Evolutionary conservation across 257 asterid genomes (phyloP).

Genomic region (Ilex asprella): DNA sequence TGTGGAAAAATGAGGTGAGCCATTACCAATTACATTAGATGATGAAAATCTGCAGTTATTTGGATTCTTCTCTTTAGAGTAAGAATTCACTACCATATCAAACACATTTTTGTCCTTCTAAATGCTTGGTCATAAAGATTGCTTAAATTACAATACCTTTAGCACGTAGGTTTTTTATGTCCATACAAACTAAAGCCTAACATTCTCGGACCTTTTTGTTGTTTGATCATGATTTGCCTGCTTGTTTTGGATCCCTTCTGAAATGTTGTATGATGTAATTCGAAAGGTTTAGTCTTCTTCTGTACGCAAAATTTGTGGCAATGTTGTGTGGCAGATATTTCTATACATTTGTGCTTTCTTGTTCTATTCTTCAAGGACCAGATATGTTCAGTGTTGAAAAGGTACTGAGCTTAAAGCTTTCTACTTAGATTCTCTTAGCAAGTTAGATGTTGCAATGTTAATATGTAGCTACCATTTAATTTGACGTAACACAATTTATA

Average conservation of each 20-base stretch:
- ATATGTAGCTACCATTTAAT: too few relatives aligned
- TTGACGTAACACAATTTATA: too few relatives aligned
- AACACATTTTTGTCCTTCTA: neutral
- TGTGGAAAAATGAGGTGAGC: conserved; percentile 17
- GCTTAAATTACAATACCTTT: neutral
- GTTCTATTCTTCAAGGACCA: too few relatives aligned
- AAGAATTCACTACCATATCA: conserved; percentile 6
- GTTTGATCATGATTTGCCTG: neutral
- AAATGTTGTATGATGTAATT: too few relatives aligned
- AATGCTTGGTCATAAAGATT: neutral
- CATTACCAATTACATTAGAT: conserved; percentile 18
- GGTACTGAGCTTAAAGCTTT: too few relatives aligned
- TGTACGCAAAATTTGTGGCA: neutral
- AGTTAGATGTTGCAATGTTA: too few relatives aligned
- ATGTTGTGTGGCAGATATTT: neutral
- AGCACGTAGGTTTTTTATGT: neutral
- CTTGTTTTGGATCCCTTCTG: neutral
- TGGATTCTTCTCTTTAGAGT: conserved; percentile 28
- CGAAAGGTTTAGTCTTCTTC: neutral
- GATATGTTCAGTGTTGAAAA: too few relatives aligned
- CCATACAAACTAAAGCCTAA: neutral
- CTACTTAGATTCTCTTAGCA: too few relatives aligned
- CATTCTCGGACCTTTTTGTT: neutral
- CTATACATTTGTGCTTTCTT: too few relatives aligned
- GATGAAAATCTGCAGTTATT: conserved; percentile 24